Conservation (phyloP, 345 rosid genomes). For the Eucalyptus lansdowneana region DNA sequence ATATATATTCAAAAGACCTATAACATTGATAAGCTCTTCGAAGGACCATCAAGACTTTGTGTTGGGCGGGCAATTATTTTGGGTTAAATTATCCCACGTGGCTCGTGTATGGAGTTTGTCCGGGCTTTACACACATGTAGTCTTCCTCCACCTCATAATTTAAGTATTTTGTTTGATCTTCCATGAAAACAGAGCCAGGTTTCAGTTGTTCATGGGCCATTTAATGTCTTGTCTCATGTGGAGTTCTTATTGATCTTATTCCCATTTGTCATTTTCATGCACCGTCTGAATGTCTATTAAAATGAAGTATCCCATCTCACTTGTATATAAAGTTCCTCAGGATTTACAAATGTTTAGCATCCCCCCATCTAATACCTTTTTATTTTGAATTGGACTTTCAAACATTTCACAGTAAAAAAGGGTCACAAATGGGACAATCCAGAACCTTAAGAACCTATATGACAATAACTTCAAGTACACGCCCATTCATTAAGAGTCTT, state of each 20-base stretch:
- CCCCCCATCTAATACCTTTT: neutral
- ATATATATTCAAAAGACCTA: neutral
- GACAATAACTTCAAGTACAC: neutral
- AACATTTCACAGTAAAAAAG: neutral
- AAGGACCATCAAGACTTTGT: neutral
- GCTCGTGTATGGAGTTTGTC: neutral
- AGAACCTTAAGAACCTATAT: neutral
- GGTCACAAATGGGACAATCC: neutral
- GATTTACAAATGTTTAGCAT: neutral
- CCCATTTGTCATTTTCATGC: neutral
- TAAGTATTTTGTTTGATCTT: neutral
- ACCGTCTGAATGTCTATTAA: neutral
- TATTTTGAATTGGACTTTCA: neutral
- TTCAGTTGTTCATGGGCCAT: neutral
- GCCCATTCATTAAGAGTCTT: neutral
- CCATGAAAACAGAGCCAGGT: neutral
- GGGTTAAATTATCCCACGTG: neutral
- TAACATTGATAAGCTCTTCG: neutral
- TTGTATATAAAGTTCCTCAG: neutral
- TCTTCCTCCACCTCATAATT: neutral
- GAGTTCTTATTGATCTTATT: neutral
- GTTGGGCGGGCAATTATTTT: neutral
- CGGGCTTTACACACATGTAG: neutral
- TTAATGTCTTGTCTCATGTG: neutral
- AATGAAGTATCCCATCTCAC: neutral